A percentile compares a stretch with the other conserved stretches of the same genome.
These are phyloP conservation scores for Litsea cubeba DNA, from an alignment of 164 flowering plant genomes.

Conservation along the genomic window DNA sequence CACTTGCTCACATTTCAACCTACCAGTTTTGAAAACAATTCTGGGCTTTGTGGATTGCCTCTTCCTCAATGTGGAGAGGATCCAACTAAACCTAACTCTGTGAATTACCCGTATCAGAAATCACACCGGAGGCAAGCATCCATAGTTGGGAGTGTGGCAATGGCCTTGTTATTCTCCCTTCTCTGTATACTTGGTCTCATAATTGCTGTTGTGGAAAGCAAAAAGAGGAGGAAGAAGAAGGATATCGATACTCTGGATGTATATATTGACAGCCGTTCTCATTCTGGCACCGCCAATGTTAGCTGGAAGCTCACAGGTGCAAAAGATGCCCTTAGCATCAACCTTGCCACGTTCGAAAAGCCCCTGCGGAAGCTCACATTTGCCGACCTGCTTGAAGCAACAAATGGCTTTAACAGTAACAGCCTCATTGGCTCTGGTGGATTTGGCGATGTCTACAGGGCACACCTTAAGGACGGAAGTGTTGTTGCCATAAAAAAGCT, in stretches of 20 bases:
- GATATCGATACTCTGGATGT: conserved; percentile 41
- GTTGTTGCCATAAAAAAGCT: conserved; percentile 91
- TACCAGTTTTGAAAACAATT: conserved; percentile 49
- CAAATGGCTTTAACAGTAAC: conserved; percentile 81
- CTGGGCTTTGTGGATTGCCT: conserved; percentile 86
- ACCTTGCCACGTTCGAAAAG: conserved; percentile 83
- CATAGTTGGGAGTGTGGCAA: conserved; percentile 79
- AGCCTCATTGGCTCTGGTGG: conserved; percentile 91
- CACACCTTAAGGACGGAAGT: conserved; percentile 77
- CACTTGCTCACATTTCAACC: conserved; percentile 71
- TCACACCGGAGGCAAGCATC: conserved; percentile 61
- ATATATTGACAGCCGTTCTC: conserved; percentile 49
- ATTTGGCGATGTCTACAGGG: conserved; percentile 96
- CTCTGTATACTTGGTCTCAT: conserved; percentile 73
- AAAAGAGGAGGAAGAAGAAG: conserved; percentile 57
- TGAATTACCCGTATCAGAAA: conserved; percentile 31
- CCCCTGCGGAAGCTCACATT: conserved; percentile 89
- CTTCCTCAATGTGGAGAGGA: conserved; percentile 45
- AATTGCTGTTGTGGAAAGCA: conserved; percentile 51
- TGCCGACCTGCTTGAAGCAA: conserved; percentile 91
- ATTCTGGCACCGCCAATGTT: conserved; percentile 49
- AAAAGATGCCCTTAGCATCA: conserved; percentile 81
- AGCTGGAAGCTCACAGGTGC: conserved; percentile 71
- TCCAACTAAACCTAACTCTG: conserved; percentile 9
- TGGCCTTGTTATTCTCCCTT: conserved; percentile 76